Percentiles rank a stretch among this genome's conserved stretches.
Evolutionary conservation across 1,284 basidiomycete genomes (phyloP).

Genomic region (Cryptococcus sp.): DNA sequence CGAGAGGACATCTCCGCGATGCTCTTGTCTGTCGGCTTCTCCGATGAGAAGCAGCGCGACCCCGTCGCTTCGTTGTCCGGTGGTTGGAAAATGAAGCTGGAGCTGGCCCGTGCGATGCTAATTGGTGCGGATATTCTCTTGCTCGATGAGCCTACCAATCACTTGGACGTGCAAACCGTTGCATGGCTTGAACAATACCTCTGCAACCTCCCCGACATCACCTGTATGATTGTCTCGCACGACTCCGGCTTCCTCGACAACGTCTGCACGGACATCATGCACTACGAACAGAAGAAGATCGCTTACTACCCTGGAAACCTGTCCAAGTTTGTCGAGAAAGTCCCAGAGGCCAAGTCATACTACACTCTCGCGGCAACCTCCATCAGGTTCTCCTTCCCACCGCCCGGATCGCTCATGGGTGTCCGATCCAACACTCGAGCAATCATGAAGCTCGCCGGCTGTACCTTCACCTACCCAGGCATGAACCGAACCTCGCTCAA

Average conservation of each 20-base stretch:
- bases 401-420: conserved; percentile 95
- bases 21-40: conserved; percentile 86
- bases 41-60: conserved; percentile 80
- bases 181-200: conserved; percentile 93
- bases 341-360: conserved; percentile 95
- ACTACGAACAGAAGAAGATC: conserved; percentile 97
- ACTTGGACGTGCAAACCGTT: conserved; percentile 88
- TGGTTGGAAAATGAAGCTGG: conserved; percentile 98
- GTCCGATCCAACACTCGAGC: conserved; percentile 95
- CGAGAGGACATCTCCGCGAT: conserved; percentile 74
- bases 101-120: conserved; percentile 89
- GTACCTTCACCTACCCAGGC: conserved; percentile 95
- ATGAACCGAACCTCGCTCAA: conserved; percentile 76
- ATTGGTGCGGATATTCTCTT: conserved; percentile 93
- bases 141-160: conserved; percentile 57
- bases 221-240: conserved; percentile 94
- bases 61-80: conserved; percentile 89
- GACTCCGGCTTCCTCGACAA: conserved; percentile 97
- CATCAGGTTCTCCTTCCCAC: conserved; percentile 95
- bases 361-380: conserved; percentile 94
- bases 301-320: conserved; percentile 95
- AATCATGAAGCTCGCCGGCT: conserved; percentile 89
- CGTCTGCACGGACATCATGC: conserved; percentile 94
- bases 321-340: conserved; percentile 84
- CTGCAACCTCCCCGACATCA: conserved; percentile 75